Base-by-base conservation (phyloP, 2,329 filamentous ascomycete genomes). In the Paecilomyces niveus region DNA sequence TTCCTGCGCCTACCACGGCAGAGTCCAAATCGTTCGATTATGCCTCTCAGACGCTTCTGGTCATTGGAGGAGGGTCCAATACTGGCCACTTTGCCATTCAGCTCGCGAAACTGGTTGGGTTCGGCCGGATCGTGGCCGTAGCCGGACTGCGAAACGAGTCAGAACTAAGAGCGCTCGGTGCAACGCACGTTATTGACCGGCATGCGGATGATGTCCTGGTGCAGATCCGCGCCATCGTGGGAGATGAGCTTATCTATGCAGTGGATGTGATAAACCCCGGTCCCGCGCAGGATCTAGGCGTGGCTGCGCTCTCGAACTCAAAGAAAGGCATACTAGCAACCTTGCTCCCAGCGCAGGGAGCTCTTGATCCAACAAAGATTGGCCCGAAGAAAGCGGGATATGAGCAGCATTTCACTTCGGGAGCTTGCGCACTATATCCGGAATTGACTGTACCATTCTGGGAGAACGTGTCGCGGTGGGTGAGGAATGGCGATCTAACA, bases 151-250 rank as follows among this genome's bases (percentile, higher is more conserved):
- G 11, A 13, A 59, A 68, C 9, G 68, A 70, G 22, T 59, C 58
- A 4, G 67, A 72, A 56, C 61, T 79, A 29, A 70, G 66, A 50
- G 56, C 33, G 7, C 68, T 65, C 18, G 76, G 77, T 1, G 77
- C 77, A 0, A 78, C 76, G 1, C 69, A 78, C 60, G 68, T 78
- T 1, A 59, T 78, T n/a, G 72, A 76, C 56, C 74, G 77, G 3
- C 70, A 77, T 55, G 69, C 60, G 5, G 67, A 68, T 3, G 56
- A 50, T 7, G 64, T 77, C 2, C 61, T 67, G 0, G 59, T 57
- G 0, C 64, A 69, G n/a, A 71, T 78, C 56, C 68, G 69, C 0
- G 66, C 60, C 1, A 62, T 76, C 6, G 73, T 75, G 1, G 72
- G 72, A 3, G 76, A 77, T 59, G 73, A 76, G 5, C 62, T 78